Base-by-base conservation (phyloP, 345 rosid genomes). In the Corchorus capsularis region DNA sequence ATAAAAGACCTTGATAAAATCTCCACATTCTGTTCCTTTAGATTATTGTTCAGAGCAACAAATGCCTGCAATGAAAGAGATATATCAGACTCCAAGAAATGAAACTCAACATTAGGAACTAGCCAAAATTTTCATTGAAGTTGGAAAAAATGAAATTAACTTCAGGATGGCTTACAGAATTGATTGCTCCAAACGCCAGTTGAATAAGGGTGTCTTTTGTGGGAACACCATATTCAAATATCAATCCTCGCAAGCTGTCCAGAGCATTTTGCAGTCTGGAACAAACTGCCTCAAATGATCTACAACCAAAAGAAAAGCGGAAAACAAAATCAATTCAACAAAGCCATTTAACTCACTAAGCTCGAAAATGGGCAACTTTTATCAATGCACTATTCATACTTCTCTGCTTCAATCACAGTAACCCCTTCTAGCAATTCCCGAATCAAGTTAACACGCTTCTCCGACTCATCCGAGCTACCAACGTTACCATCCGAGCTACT, bases 231-330 rank as follows among this genome's bases (percentile, higher is more conserved):
- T 73, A 60, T n/a, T 74, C 86, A 69, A 63, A 34, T 62, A 80
- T 75, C 73, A 92, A 76, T 76, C 86, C 88, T 79, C 72, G 79
- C 80, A 96, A 77, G 81, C 89, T 85, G 81, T 91, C 90, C 82
- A 96, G 79, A 82, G 92, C 82, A 34, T 77, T 81, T 56, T 82
- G 84, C 67, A 96, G 86, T 70, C 80, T 86, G 35, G 84, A 83
- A 82, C 97, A 89, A 63, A 85, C 91, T 76, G 60, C 93, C 72
- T 80, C 86, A 41, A 94, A 90, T 52, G 93, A 90, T 77, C 99
- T 96, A 89, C 87, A 86, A 78, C 55, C 68, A 71, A 73, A 46
- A 79, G 52, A 73, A 63, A 56, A 64, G 57, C 67, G 74, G 45
- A 78, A 62, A 77, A 57, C 64, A 63, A 66, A 53, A 37, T 75